Base-by-base conservation (phyloP, 495 filamentous ascomycete species). In the Apodospora peruviana region DNA sequence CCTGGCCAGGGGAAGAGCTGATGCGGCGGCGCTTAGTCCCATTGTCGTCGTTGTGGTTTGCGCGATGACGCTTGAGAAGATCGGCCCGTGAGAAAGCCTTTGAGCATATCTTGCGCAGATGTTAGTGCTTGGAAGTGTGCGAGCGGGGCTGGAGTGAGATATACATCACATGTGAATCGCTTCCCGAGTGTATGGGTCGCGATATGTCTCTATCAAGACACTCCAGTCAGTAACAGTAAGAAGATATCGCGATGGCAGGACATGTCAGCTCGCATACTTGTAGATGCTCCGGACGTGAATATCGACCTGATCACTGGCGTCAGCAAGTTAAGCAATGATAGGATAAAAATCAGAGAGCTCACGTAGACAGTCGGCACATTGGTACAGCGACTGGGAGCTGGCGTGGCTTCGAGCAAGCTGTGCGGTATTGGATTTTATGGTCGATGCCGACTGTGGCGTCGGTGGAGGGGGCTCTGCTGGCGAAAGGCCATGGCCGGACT, bases 121-220 rank as follows among this genome's bases (percentile, higher is more conserved):
- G 38, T 58, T 34, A 43, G 40, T 14, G 2, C 10, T 14, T 36
- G 3, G n/a, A 1, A n/a, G 11, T 35, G 7, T 14, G 21, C 14
- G 22, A 17, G 23, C 11, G 11, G 3, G 35, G 41, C 19, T n/a
- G 27, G 38, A 20, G 14, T 16, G 11, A 44, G 44, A 55, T 55
- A 10, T 47, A 48, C 61, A 38, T 67, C 64, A 40, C 67, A 70
- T 22, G 56, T 41, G 43, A 79, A 81, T 14, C 76, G 76, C 47
- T 79, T 79, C 39, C 78, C 78, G 21, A 76, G 69, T 0, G 76
- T 80, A 52, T 81, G 78, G n/a, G 75, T 75, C 38, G 76, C 69
- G 17, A 81, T 75, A 58, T 81, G 78, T 37, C 78, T 69, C 53
- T 76, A 22, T 12, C 20, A n/a, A 18, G 21, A 2, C 16, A 5